phyloP scores from a whole-genome alignment of 768 basidiomycete genomes.

The Tricholoma sp. region DNA sequence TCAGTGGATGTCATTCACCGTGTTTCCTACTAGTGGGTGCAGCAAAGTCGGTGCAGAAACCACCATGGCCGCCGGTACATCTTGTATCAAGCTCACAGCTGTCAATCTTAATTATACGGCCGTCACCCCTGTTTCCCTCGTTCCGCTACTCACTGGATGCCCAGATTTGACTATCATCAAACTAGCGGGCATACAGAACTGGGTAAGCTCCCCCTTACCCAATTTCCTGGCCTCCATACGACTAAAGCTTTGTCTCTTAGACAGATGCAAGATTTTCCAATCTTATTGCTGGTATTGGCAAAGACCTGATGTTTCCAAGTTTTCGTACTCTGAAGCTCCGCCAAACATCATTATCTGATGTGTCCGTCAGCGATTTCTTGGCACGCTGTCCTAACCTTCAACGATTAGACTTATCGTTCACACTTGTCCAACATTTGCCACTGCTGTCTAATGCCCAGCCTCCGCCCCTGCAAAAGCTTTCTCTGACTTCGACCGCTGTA shows the following conservation, averaged over 20 bases:
- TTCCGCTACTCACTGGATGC: conserved; percentile 33
- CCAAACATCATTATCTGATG: conserved; percentile 47
- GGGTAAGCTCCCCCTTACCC: conserved; percentile 35
- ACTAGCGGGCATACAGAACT: conserved; percentile 55
- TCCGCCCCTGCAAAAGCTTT: conserved; percentile 51
- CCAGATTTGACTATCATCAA: conserved; percentile 50
- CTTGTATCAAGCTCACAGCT: conserved; percentile 37
- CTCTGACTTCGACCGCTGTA: conserved; percentile 51
- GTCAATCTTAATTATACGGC: conserved; percentile 63
- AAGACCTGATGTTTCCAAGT: conserved; percentile 27
- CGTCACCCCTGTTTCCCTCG: conserved; percentile 42
- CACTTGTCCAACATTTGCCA: conserved; percentile 36
- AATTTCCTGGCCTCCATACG: background rate
- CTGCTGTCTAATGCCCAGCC: conserved; percentile 9
- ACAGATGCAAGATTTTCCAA: conserved; percentile 53
- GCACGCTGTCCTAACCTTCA: conserved; percentile 43
- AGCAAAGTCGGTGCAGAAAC: conserved; percentile 50
- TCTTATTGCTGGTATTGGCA: conserved; percentile 27
- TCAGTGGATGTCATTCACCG: conserved; percentile 5
- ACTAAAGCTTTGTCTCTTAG: conserved; percentile 24
- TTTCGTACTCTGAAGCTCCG: conserved; percentile 57
- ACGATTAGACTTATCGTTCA: conserved; percentile 65
- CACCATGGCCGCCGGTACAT: conserved; percentile 33
- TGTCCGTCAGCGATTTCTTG: conserved; percentile 37
- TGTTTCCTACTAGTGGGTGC: conserved; percentile 43